Base-by-base conservation (phyloP, 768 basidiomycete species). In the Russula virescens region DNA sequence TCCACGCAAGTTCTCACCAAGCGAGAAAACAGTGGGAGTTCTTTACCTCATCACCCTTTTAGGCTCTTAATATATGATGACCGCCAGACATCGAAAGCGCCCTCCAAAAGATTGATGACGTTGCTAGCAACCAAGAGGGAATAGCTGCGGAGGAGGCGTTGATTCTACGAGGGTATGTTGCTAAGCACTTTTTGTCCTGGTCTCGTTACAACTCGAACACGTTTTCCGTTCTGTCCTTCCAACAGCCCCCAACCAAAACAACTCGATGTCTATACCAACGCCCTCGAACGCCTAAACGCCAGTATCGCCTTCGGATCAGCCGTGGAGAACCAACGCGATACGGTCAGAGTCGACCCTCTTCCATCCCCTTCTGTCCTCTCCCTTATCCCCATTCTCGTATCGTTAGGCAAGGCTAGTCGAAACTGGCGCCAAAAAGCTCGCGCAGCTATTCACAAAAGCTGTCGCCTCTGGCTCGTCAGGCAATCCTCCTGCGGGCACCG, bases 381-480 rank as follows among this genome's bases (percentile, higher is more conserved):
- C 54, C 35, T 21, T 40, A 26, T 45, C 54, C 38, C 54, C 3
- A 23, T 21, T 42, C 26, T 26, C 47, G 31, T 2, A 7, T 59
- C 62, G 31, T 26, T 66, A 79, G 87, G 79, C 88, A n/a, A 83
- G 87, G 46, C 80, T 93, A 5, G 77, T 92, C 10, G 90, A 92
- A 75, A 89, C 89, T 1, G 91, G 91, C 9, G 84, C 85, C 6
- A 91, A 91, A 76, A 91, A 91, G 70, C 77, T 93, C 11, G 80
- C 85, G 0, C 89, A 91, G 68, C 74, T 91, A 14, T 93, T 88
- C 70, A 94, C 89, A n/a, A 91, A 89, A 68, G 79, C 89, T 35
- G 88, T 91, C n/a, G 91, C 91, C 2, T 90, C 91, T 74, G 88
- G 84, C 26, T 92, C 89, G 1, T 87, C 89, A 3, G 89, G 89